Evolutionary conservation across 345 rosid genomes (phyloP).

Genomic region (Gossypium sturtianum): DNA sequence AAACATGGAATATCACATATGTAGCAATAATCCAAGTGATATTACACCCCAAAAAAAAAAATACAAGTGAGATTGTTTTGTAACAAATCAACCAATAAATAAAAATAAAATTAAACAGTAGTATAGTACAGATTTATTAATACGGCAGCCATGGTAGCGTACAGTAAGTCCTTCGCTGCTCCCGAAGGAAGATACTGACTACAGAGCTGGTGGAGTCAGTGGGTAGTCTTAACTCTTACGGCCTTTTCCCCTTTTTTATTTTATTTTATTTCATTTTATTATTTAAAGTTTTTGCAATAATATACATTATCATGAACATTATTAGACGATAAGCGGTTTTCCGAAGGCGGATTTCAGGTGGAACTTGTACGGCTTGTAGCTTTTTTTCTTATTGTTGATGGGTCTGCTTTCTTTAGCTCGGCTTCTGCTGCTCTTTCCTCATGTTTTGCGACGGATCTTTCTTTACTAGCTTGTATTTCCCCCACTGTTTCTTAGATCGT

Average conservation of each 20-base stretch:
- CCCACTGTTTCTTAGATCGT: background rate
- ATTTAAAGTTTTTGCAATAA: background rate
- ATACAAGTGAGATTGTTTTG: no score
- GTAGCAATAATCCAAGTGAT: no score
- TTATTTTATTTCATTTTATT: background rate
- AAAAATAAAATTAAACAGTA: no score
- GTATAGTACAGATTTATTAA: background rate
- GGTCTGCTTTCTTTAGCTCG: background rate
- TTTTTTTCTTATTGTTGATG: background rate
- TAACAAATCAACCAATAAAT: no score
- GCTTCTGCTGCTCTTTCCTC: background rate
- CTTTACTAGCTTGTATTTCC: background rate
- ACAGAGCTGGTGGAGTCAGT: background rate
- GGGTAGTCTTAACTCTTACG: background rate
- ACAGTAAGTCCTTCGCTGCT: background rate
- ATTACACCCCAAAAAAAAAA: no score
- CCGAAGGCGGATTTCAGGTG: slow-evolving; percentile 6
- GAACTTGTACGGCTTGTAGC: background rate
- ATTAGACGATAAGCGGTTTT: slow-evolving; percentile 2
- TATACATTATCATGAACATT: background rate
- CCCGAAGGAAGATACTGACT: background rate
- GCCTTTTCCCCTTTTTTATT: background rate
- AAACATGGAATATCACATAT: no score
- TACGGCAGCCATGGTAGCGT: background rate
- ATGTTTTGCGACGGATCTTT: background rate